These are phyloP conservation scores for Chalciporus chontae DNA, from an alignment of 768 basidiomycete species.

Conservation along the genomic window DNA sequence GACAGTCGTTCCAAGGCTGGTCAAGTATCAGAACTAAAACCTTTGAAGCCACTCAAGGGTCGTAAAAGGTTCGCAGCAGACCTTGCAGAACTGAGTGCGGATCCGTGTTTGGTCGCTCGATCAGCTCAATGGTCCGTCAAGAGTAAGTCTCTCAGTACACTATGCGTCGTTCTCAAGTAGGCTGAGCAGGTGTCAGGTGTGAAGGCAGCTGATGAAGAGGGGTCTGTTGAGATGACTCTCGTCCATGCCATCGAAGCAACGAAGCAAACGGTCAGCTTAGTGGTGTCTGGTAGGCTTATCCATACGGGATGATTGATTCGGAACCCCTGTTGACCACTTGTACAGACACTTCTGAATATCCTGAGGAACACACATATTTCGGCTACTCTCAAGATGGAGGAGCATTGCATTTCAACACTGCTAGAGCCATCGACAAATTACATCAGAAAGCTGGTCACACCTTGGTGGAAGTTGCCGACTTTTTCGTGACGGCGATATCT, in stretches of 20 bases:
- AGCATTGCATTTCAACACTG: conserved; percentile 37
- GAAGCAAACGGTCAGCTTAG: conserved; percentile 38
- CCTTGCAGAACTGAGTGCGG: conserved; percentile 43
- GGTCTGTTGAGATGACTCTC: conserved; percentile 52
- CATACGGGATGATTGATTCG: too few species aligned
- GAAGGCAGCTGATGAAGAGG: conserved; percentile 60
- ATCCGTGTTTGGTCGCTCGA: conserved; percentile 34
- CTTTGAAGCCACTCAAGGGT: conserved; percentile 41
- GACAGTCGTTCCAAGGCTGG: not conserved
- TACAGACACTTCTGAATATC: conserved; percentile 66
- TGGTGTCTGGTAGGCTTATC: conserved; percentile 45
- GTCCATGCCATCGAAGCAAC: conserved; percentile 33
- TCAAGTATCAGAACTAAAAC: not conserved
- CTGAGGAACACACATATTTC: conserved; percentile 53
- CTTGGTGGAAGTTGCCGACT: conserved; percentile 43
- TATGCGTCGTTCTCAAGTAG: not conserved
- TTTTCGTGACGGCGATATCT: conserved; percentile 33
- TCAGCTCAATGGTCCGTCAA: conserved; percentile 36
- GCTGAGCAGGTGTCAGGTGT: conserved; percentile 34
- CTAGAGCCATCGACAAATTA: conserved; percentile 43
- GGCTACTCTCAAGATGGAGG: conserved; percentile 48
- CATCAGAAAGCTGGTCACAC: conserved; percentile 39
- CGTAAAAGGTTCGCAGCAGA: conserved; percentile 57
- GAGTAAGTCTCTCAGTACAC: conserved; percentile 35
- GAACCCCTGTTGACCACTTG: not conserved